Evolutionary conservation across 2,329 filamentous ascomycete species (phyloP).

Genomic region (Sarocladium strictum): DNA sequence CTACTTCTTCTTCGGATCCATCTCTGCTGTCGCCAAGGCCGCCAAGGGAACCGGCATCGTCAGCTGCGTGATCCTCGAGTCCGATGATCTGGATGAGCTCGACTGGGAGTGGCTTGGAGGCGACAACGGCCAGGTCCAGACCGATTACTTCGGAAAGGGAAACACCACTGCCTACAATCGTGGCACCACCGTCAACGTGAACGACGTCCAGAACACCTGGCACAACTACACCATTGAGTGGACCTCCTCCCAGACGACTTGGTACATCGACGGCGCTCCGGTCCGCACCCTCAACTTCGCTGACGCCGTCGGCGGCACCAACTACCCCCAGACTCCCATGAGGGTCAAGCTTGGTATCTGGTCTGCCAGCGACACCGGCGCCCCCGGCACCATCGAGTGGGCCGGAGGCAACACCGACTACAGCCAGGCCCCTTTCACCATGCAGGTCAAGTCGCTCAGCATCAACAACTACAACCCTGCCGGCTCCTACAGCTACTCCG

Average conservation of each 20-base stretch:
- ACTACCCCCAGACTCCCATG: conserved; percentile 55
- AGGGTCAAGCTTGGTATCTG: conserved; percentile 44
- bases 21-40: conserved; percentile 53
- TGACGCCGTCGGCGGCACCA: conserved; percentile 41
- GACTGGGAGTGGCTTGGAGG: conserved; percentile 76
- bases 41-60: conserved; percentile 52
- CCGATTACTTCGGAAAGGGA: conserved; percentile 70
- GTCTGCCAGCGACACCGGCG: conserved; percentile 31
- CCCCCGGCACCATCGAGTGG: conserved; percentile 41
- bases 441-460: conserved; percentile 43
- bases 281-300: conserved; percentile 43
- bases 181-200: conserved; percentile 45
- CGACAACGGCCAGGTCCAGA: conserved; percentile 57
- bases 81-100: conserved; percentile 69
- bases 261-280: conserved; percentile 50
- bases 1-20: conserved; percentile 77
- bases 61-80: conserved; percentile 66
- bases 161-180: conserved; percentile 58
- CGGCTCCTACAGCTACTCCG: conserved; percentile 26
- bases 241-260: conserved; percentile 43
- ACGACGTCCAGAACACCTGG: conserved; percentile 32
- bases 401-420: conserved; percentile 49
- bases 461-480: conserved; percentile 33
- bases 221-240: conserved; percentile 55
- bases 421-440: conserved; percentile 48